Base-by-base conservation (phyloP, 1,284 basidiomycete genomes). In the Heterobasidion parviporum region DNA sequence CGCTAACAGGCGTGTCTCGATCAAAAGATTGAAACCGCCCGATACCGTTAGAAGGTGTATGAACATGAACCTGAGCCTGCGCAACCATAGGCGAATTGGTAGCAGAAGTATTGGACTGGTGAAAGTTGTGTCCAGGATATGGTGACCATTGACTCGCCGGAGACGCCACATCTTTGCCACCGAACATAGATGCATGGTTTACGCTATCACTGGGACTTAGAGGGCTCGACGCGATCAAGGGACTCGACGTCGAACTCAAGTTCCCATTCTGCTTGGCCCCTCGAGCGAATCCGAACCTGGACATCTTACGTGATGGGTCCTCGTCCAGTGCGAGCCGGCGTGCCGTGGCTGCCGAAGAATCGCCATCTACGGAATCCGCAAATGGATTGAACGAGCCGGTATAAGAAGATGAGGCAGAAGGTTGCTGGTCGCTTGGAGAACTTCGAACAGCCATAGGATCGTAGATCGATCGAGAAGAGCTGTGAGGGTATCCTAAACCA, bases 221-320 rank as follows among this genome's bases (percentile, higher is more conserved):
- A 8, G 85, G 81, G 15, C 84, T 82, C 20, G 83, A 67, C 4
- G 76, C 72, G 56, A 82, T 79, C 41, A 79, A 70, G 44, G 85
- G 83, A 18, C 85, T 87, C 12, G 82, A 80, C 2, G 82, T 77
- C 8, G 85, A 81, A 1, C 77, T 76, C 41, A 51, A 14, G 20
- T 57, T 59, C 50, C 46, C 60, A 20, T 55, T 55, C 52, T 62
- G 61, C 59, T 84, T 86, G 48, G 81, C 78, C 15, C 84, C 85
- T 20, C 88, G 81, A 9, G 91, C 91, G 67, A 94, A 94, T 16
- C 85, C 87, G 69, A 93, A 93, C 18, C 91, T 79, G 7, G 90
- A 92, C 43, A 90, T 79, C 61, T 85, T 87, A 56, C 88, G 74
- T 15, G 70, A 69, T 5, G 70, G 62, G 55, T 89, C 87, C 55